Base-by-base conservation (phyloP, 2,329 filamentous ascomycete species). In the Domatiomyces catenatus region DNA sequence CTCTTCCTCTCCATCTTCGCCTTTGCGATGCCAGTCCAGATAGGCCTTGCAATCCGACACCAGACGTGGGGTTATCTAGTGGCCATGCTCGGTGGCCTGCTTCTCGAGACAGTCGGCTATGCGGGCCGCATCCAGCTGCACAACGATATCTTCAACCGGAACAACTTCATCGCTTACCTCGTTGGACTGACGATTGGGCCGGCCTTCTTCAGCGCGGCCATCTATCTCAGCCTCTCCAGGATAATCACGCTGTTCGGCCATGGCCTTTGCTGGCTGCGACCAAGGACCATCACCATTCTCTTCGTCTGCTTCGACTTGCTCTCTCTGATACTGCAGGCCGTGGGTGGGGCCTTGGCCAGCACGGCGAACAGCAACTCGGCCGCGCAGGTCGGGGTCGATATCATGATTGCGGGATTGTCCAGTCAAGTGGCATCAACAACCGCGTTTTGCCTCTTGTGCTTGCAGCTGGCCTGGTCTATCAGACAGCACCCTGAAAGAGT, bases 291-390 rank as follows among this genome's bases (percentile, higher is more conserved):
- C 56, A 63, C 64, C 5, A 58, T 61, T 36, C 60, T 69, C 52
- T 83, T 84, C 66, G 76, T 83, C 57, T 71, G 76, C 47, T 81
- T 76, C 65, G 80, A 84, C 62, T 58, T 82, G 32, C 51, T 80
- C 50, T 78, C 77, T 2, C 71, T 84, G 1, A 57, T 79, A 39
- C 70, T 83, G 0, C 80, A 84, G 60, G 75, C 74, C 3, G 67
- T 70, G 0, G 80, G 80, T 44, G 80, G 78, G n/a, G 77, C 68
- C 24, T 60, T 81, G 49, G 71, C 75, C 20, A 68, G 72, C 6
- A 61, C 67, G 10, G 67, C 71, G n/a, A 61, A 69, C 48, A 56
- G 67, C 44, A 50, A 66, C 5, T 61, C 61, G 15, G 57, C 66
- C 12, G 54, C 65, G 1, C 51, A 58, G 18, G 56, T 60, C 0